Conservation (phyloP, 192 early-diverging fungal genomes). For the Podila horticola region DNA sequence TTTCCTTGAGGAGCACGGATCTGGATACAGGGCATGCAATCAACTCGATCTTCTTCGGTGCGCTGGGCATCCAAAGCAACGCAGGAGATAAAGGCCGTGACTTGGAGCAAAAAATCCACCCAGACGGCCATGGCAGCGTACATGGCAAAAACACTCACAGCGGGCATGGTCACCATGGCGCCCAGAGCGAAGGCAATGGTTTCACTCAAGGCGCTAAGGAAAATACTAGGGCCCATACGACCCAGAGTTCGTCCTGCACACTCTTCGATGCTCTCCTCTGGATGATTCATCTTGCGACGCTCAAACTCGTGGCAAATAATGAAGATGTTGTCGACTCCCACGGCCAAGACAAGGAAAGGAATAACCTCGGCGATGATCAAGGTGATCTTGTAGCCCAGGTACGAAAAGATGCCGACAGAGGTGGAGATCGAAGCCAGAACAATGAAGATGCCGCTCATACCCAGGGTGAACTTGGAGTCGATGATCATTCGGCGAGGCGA, state of each 20-base stretch:
- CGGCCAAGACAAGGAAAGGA: slow-evolving; percentile 73
- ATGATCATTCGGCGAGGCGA: slow-evolving; percentile 57
- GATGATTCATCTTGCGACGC: slow-evolving; percentile 52
- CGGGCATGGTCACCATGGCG: slow-evolving; percentile 72
- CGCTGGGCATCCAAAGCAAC: slow-evolving; percentile 67
- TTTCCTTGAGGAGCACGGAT: slow-evolving; percentile 55
- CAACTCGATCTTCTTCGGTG: slow-evolving; percentile 60
- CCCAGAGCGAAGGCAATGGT: slow-evolving; percentile 73
- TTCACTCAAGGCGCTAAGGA: slow-evolving; percentile 68
- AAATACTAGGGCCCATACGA: slow-evolving; percentile 69
- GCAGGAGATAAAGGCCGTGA: slow-evolving; percentile 69
- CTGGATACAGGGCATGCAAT: slow-evolving; percentile 64
- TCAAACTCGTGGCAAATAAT: slow-evolving; percentile 72
- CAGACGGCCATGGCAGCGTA: slow-evolving; percentile 73
- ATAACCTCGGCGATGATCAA: slow-evolving; percentile 77
- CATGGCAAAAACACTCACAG: slow-evolving; percentile 74
- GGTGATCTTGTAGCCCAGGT: slow-evolving; percentile 68
- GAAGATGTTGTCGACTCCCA: slow-evolving; percentile 78
- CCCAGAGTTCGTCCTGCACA: slow-evolving; percentile 66
- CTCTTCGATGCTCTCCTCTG: slow-evolving; percentile 63
- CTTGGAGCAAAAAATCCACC: slow-evolving; percentile 71
- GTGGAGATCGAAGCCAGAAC: slow-evolving; percentile 69
- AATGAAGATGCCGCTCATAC: slow-evolving; percentile 67
- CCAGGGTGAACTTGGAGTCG: slow-evolving; percentile 71
- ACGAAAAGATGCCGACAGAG: slow-evolving; percentile 70